Percentiles rank a stretch among this genome's conserved stretches.
Evolutionary conservation across 176 grass and related monocot genomes (phyloP).

Genomic region (Microstegium vimineum): DNA sequence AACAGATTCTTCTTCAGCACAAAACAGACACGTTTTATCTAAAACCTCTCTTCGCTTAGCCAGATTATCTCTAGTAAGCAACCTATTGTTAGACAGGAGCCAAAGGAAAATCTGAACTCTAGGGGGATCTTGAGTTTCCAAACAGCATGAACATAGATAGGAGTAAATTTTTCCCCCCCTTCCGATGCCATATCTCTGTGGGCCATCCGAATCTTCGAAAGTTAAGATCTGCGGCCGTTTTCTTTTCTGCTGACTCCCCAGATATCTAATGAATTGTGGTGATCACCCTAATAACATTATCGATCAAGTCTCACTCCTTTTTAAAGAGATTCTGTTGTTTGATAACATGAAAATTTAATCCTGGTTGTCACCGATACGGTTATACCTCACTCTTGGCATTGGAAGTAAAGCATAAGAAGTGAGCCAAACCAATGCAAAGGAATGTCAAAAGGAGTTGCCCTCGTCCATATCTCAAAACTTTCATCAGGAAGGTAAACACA

Average conservation of each 20-base stretch:
- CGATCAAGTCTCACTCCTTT: background rate
- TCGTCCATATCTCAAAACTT: too few relatives aligned
- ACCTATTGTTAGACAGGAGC: too few relatives aligned
- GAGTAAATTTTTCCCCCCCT: too few relatives aligned
- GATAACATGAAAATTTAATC: background rate
- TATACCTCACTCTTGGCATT: background rate
- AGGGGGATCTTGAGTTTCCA: too few relatives aligned
- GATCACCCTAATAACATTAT: background rate
- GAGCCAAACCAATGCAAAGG: background rate
- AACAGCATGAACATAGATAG: too few relatives aligned
- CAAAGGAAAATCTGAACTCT: too few relatives aligned
- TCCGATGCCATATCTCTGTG: slow-evolving; percentile 9
- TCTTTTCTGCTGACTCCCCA: slow-evolving; percentile 9
- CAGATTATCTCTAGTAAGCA: too few relatives aligned
- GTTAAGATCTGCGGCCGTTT: slow-evolving; percentile 18
- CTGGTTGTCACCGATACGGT: background rate
- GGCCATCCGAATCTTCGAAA: slow-evolving; percentile 15
- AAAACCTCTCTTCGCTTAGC: too few relatives aligned
- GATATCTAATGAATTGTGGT: background rate
- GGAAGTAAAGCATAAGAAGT: background rate
- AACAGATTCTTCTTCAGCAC: too few relatives aligned
- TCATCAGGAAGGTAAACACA: too few relatives aligned
- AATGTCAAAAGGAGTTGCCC: background rate
- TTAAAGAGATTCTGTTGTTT: background rate
- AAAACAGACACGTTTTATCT: too few relatives aligned